Evolutionary conservation across 805 yeast genomes (phyloP), one percentile per base, ranked within the genome.

Genomic region (Saccharomycopsis babjevae): DNA sequence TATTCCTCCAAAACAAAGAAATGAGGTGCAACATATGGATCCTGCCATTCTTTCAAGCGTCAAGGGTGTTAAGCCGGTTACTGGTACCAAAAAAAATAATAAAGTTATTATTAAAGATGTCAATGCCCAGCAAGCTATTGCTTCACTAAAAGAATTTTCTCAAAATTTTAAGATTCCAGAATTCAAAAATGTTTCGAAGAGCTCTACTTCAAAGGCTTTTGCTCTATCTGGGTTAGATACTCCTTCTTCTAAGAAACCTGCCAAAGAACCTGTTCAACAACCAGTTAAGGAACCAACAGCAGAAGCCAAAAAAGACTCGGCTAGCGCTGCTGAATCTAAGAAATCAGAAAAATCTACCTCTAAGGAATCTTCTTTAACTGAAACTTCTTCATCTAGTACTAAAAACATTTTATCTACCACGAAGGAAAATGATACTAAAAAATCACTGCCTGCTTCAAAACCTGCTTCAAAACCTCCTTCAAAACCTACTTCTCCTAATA

Each of bases 91-190:
- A 16, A 15, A 57, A 30, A 40, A 46, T 25, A 11, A 56, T 57
- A 36, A 40, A 16, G 40, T 52, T 5, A 34, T 32, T 22, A 46
- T 46, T 32, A 46, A 46, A n/a, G 52, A 46, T 22, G 52, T 78
- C 60, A 79, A 75, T 66, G 79, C 82, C 1, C 83, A 83, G 69
- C 81, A 82, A 64, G 90, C 86, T 69, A 79, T 87, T 64, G 84
- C 84, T 64, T 82, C 88, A 11, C 76, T 89, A 60, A 83, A 82
- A 64, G 89, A 88, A 68, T 91, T 92, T 69, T 83, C 96, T 46
- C 89, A 88, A 57, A 87, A 82, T 66, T 88, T 89, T 72, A 89
- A 89, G 72, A 82, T 91, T 36, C 87, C 86, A 1, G 82, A 81
- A 18, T 56, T 56, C 38, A 56, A 38, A 30, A 39, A 36, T 25